Evolutionary conservation across 2,329 filamentous ascomycete species (phyloP), one percentile per base, ranked within the genome.

Genomic region (Cercospora zeina): DNA sequence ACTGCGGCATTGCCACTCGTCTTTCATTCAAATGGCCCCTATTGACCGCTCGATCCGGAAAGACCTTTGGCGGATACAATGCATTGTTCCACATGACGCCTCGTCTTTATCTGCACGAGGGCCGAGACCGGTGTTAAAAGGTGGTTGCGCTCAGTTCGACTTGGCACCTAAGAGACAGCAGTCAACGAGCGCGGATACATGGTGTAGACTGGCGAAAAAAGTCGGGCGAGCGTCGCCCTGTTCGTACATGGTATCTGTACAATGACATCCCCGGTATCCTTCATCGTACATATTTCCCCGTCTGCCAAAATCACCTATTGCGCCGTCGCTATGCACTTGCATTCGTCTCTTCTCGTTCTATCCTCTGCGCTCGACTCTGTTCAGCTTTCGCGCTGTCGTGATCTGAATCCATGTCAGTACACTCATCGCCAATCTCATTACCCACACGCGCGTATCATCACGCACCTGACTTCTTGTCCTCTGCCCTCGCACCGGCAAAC

Each of bases 401-500:
- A 85, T 85, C 83, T 86, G 67, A 24, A 27, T 45, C 45, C 14
- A n/a, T n/a, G 19, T 47, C 50, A 54, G 65, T 61, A 66, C 58
- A 39, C 27, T 31, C 58, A 16, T 19, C 8, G 57, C 53, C 47
- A n/a, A 45, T 16, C 53, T 45, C 33, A 24, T 8, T n/a, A 13
- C 3, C 21, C 55, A 47, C 57, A 55, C 11, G 33, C 36, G 36
- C 14, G 37, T n/a, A 30, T 54, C 3, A 54, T 36, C 14, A 73
- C 75, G 63, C 71, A 87, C 85, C 81, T 89, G 93, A 74, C 81
- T 90, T 74, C 90, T 88, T 63, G 95, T 97, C 71, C 84, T 86
- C 79, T 99, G 95, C 69, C 95, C 95, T 69, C 95, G 85, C 58
- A 95, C 93, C 3, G 95, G 95, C 79, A 97, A 78, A 64, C 88